Percentiles rank a stretch among this genome's conserved stretches.
Conservation (phyloP, 2,329 filamentous ascomycete species). For the Cordyceps cateniannulata region DNA sequence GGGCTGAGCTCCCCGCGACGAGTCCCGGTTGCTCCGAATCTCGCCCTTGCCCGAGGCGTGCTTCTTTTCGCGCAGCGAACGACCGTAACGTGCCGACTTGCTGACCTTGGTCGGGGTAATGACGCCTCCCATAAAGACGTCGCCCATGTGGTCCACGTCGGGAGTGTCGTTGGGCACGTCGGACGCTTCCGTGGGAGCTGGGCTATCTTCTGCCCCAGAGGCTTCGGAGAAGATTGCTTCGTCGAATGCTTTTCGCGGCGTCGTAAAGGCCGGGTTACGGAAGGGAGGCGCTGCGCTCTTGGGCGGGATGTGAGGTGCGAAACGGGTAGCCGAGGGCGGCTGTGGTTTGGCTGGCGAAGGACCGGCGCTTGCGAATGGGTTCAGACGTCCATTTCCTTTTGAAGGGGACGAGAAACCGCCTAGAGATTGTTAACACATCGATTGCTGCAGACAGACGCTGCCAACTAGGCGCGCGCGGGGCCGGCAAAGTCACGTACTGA, state of each 20-base stretch:
- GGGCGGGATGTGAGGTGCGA: slow-evolving; percentile 37
- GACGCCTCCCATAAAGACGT: slow-evolving; percentile 32
- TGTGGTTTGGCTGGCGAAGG: slow-evolving; percentile 34
- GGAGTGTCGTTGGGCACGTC: slow-evolving; percentile 47
- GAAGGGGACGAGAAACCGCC: slow-evolving; percentile 31
- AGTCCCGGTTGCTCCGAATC: slow-evolving; percentile 42
- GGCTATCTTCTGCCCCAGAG: slow-evolving; percentile 55
- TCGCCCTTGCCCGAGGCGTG: slow-evolving; percentile 56
- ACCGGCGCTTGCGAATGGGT: slow-evolving; percentile 30
- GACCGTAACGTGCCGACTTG: slow-evolving; percentile 40
- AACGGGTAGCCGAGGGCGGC: slow-evolving; percentile 38
- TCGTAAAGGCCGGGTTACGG: slow-evolving; percentile 59
- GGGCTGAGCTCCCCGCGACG: slow-evolving; percentile 36
- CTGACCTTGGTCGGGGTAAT: slow-evolving; percentile 42
- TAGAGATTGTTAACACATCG: slow-evolving; percentile 17
- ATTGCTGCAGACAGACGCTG: not conserved
- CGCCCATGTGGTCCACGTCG: slow-evolving; percentile 40
- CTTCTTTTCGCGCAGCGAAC: slow-evolving; percentile 33
- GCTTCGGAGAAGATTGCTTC: slow-evolving; percentile 47
- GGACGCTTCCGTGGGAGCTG: slow-evolving; percentile 51
- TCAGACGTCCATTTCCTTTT: slow-evolving; percentile 27
- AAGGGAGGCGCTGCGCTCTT: slow-evolving; percentile 45
- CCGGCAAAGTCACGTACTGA: slow-evolving; percentile 29
- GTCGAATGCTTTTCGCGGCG: slow-evolving; percentile 52
- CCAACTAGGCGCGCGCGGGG: not conserved